phyloP scores from a whole-genome alignment of 2,329 filamentous ascomycete species.

The Phialemonium atrogriseum region DNA sequence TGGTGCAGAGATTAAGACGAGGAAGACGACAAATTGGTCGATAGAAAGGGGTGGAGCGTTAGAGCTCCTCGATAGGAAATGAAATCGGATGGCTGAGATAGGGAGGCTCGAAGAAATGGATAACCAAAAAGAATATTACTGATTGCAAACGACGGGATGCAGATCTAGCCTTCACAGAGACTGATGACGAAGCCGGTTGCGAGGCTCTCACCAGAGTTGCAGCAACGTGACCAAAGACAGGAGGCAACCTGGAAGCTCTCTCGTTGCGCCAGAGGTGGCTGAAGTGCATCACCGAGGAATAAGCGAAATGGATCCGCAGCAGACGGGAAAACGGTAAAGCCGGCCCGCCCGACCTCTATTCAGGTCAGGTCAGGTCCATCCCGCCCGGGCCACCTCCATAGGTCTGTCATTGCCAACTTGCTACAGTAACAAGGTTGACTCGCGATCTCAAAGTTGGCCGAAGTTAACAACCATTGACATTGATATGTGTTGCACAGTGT shows the following conservation, averaged over 20 bases:
- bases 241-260: not conserved
- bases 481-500: too few relatives aligned
- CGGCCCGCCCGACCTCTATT: too few relatives aligned
- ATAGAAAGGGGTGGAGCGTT: not conserved
- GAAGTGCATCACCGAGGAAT: not conserved
- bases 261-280: not conserved
- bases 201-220: conserved; percentile 3
- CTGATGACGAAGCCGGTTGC: conserved; percentile 3
- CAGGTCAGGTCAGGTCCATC: too few relatives aligned
- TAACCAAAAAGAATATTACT: not conserved
- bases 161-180: conserved; percentile 1
- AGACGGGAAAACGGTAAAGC: not conserved
- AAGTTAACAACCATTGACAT: too few relatives aligned
- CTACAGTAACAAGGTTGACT: too few relatives aligned
- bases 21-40: not conserved
- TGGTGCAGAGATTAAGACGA: conserved; percentile 26
- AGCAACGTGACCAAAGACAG: not conserved
- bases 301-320: not conserved
- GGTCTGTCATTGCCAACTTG: too few relatives aligned
- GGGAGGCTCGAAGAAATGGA: not conserved
- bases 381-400: too few relatives aligned
- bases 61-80: conserved; percentile 2
- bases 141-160: not conserved
- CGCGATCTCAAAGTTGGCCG: too few relatives aligned
- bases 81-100: not conserved